Conservation (phyloP, 2,329 filamentous ascomycete genomes). For the Phaeoacremonium minimum region DNA sequence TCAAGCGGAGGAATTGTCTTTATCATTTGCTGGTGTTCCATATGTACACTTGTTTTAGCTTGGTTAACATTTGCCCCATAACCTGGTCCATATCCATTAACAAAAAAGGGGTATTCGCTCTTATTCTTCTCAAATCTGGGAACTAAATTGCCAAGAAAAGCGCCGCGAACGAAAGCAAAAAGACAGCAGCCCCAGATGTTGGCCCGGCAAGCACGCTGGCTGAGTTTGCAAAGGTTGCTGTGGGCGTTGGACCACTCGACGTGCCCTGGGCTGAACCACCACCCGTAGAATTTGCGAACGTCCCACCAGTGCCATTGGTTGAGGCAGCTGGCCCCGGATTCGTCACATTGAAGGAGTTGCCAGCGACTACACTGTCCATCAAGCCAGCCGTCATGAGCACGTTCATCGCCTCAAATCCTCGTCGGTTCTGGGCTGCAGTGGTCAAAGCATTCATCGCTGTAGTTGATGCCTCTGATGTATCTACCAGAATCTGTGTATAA, state of each 20-base stretch:
- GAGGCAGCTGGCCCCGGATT: conserved; percentile 23
- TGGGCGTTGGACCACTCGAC: neutral
- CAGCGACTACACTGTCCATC: conserved; percentile 24
- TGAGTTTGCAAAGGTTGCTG: too few species aligned
- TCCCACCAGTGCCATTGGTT: neutral
- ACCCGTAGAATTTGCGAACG: neutral
- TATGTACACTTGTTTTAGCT: too few species aligned
- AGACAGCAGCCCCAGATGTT: too few species aligned
- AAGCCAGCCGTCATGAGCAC: conserved; percentile 25
- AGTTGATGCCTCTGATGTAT: conserved; percentile 23
- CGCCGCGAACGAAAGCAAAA: too few species aligned
- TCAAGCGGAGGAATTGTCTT: too few species aligned
- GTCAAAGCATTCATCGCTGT: conserved; percentile 18
- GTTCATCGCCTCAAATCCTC: conserved; percentile 24
- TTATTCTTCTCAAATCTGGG: too few species aligned
- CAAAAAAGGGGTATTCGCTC: too few species aligned
- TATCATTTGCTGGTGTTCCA: too few species aligned
- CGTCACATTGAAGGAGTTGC: conserved; percentile 32
- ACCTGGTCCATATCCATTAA: too few species aligned
- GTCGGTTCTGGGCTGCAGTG: conserved; percentile 20
- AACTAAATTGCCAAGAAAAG: too few species aligned
- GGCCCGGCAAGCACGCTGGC: too few species aligned
- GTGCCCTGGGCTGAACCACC: neutral
- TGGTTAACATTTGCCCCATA: too few species aligned
- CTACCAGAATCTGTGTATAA: conserved; percentile 34